These are phyloP conservation scores for Rhododendron griersonianum DNA, from an alignment of 148 eudicot genomes.

Conservation along the genomic window DNA sequence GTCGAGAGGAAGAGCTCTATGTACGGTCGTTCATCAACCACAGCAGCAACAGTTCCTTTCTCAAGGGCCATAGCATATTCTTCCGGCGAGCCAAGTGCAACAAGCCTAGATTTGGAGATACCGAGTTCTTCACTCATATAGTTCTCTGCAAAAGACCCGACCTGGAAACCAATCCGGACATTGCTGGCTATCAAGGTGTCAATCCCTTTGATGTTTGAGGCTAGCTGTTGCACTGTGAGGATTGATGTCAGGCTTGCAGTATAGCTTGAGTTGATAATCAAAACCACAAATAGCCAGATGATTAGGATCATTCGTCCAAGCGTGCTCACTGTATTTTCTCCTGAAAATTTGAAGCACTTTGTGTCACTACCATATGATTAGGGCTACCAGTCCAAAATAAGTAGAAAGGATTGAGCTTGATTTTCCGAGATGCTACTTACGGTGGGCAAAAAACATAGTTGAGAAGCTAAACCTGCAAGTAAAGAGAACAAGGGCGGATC, in stretches of 20 bases:
- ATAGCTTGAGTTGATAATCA: constrained; percentile 83
- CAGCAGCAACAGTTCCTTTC: constrained; percentile 72
- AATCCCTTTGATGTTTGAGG: constrained; percentile 64
- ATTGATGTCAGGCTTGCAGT: constrained; percentile 91
- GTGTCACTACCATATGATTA: not conserved
- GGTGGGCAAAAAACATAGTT: constrained; percentile 69
- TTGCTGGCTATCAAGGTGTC: constrained; percentile 57
- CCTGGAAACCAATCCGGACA: constrained; percentile 62
- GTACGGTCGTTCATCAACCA: constrained; percentile 85
- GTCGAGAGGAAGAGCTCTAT: constrained; percentile 58
- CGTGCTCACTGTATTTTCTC: constrained; percentile 85
- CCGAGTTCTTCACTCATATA: constrained; percentile 63
- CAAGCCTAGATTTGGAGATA: constrained; percentile 63
- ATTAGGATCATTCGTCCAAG: constrained; percentile 77
- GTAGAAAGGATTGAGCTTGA: not conserved
- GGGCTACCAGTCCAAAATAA: not conserved
- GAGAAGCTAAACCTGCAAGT: constrained; percentile 86
- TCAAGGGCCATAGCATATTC: constrained; percentile 61
- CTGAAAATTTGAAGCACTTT: constrained; percentile 32
- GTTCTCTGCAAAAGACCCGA: constrained; percentile 75
- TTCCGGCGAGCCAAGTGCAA: constrained; percentile 59
- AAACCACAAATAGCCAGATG: constrained; percentile 84
- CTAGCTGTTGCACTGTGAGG: constrained; percentile 77
- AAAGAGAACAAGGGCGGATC: constrained; percentile 5
- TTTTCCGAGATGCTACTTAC: constrained; percentile 36